Evolutionary conservation across 108 stramenopile species (phyloP).

Genomic region (Aureococcus anophagefferens): DNA sequence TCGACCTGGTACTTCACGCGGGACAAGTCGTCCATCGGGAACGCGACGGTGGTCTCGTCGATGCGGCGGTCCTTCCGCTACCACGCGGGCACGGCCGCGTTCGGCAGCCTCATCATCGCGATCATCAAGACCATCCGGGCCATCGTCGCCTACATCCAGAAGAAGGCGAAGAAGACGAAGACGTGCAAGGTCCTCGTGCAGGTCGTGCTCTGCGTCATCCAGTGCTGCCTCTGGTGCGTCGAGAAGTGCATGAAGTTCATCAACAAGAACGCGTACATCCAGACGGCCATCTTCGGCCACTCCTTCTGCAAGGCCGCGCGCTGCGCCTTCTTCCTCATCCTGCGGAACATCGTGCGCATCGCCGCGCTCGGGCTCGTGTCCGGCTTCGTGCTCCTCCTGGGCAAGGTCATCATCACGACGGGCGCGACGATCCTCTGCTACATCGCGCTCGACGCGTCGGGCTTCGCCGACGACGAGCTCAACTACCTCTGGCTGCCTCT

Average conservation of each 20-base stretch:
- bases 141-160: slow-evolving; percentile 24
- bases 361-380: slow-evolving; percentile 15
- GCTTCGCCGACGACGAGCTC: background rate
- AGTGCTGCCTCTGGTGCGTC: slow-evolving; percentile 38
- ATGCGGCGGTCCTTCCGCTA: slow-evolving; percentile 7
- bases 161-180: slow-evolving; percentile 15
- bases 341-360: slow-evolving; percentile 29
- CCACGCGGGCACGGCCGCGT: slow-evolving; percentile 36
- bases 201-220: slow-evolving; percentile 20
- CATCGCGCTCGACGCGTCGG: background rate
- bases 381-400: slow-evolving; percentile 21
- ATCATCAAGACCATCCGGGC: slow-evolving; percentile 31
- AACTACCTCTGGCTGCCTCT: slow-evolving; percentile 4
- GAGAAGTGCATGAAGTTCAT: slow-evolving; percentile 65
- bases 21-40: slow-evolving; percentile 11
- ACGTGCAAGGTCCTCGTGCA: slow-evolving; percentile 11
- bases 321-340: slow-evolving; percentile 67
- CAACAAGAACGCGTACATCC: slow-evolving; percentile 82
- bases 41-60: slow-evolving; percentile 1
- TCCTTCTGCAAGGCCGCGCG: slow-evolving; percentile 64
- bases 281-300: slow-evolving; percentile 77
- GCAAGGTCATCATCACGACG: slow-evolving; percentile 22
- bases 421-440: slow-evolving; percentile 6
- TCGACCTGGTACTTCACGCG: slow-evolving; percentile 23
- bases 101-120: slow-evolving; percentile 35